Conservation (phyloP, 1,284 basidiomycete species). For the Ceratobasidium sp. region DNA sequence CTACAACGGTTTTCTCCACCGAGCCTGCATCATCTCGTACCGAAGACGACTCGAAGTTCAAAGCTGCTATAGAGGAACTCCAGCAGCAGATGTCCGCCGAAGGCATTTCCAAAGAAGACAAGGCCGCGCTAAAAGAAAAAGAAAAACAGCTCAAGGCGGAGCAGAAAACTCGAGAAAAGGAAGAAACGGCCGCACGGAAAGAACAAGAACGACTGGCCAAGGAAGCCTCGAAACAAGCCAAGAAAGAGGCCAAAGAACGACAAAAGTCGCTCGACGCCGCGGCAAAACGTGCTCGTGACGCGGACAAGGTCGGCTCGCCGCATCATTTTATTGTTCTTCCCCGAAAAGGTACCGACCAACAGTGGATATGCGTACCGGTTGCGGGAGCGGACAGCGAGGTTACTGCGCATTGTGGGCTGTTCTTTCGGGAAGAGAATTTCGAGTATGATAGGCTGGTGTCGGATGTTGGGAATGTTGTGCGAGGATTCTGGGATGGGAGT, state of each 20-base stretch:
- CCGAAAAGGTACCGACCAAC: constrained; percentile 16
- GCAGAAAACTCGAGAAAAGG: constrained; percentile 53
- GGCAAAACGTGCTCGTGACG: constrained; percentile 33
- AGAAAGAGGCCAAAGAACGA: constrained; percentile 46
- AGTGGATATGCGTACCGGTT: constrained; percentile 66
- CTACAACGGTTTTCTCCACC: constrained; percentile 9
- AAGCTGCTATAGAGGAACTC: constrained; percentile 12
- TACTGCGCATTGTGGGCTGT: constrained; percentile 68
- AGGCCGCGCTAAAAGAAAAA: constrained; percentile 33
- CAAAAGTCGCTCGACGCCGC: constrained; percentile 30
- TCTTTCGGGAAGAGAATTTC: constrained; percentile 64
- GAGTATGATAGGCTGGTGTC: constrained; percentile 66
- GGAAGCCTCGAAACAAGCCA: constrained; percentile 52
- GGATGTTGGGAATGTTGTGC: constrained; percentile 61
- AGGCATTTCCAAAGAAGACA: constrained; percentile 32
- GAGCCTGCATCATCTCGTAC: constrained; percentile 2
- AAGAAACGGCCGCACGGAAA: constrained; percentile 31
- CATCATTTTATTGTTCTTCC: constrained; percentile 68
- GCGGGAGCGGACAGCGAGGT: constrained; percentile 67
- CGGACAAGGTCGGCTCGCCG: constrained; percentile 41
- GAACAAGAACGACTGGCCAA: constrained; percentile 29
- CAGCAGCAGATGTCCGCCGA: constrained; percentile 21
- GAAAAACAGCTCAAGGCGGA: constrained; percentile 46
- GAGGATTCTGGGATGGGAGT: constrained; percentile 36
- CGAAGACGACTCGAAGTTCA: constrained; percentile 18